A percentile compares a stretch with the other conserved stretches of the same genome.
Evolutionary conservation across 2,329 filamentous ascomycete species (phyloP).

Genomic region (Blastomyces silverae): DNA sequence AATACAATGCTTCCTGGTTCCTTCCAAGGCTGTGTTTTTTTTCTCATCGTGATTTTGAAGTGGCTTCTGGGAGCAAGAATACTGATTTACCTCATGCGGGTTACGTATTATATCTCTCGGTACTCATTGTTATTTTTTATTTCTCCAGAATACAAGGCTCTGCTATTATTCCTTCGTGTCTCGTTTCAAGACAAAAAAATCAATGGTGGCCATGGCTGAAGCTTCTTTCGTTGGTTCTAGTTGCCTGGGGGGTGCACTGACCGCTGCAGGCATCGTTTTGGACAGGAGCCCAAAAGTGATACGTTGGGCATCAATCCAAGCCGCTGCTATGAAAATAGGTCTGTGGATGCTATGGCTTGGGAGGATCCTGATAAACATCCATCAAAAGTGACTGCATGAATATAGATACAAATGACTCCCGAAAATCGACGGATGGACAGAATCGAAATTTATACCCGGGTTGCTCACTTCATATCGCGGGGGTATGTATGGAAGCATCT

Average conservation of each 20-base stretch:
- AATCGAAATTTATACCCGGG: no score
- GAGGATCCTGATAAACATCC: no score
- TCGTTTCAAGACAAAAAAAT: no score
- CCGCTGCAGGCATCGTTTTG: background rate
- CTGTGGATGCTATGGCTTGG: no score
- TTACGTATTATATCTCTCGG: background rate
- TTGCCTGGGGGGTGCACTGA: background rate
- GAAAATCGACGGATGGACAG: no score
- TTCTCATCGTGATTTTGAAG: background rate
- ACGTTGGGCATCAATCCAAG: background rate
- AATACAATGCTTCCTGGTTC: background rate
- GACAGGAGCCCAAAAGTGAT: background rate
- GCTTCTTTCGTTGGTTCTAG: background rate
- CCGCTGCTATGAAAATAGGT: background rate
- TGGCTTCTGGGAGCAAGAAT: background rate
- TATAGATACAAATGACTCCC: no score
- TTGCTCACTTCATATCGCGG: no score
- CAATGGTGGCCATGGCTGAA: background rate
- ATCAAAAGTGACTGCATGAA: no score
- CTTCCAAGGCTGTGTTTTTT: background rate
- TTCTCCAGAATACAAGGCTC: no score
- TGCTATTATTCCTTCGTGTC: background rate
- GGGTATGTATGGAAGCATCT: no score
- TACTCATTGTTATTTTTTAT: no score
- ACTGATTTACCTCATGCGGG: background rate